These are phyloP conservation scores for Xylaria scruposa DNA, from an alignment of 495 filamentous ascomycete species.

Conservation along the genomic window DNA sequence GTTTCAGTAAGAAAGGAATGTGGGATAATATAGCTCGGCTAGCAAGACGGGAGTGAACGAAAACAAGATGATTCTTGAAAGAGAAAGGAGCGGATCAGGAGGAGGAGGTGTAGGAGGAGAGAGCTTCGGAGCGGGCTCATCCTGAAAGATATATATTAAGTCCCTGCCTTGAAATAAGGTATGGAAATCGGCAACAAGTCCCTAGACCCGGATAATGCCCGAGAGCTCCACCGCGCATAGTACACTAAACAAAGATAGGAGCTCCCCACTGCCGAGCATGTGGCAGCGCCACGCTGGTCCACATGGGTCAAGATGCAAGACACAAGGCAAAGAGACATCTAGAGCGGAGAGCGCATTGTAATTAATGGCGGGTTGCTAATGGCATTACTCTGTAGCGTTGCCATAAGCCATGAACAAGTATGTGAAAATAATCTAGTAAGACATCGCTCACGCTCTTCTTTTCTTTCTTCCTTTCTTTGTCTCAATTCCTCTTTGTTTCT, in stretches of 20 bases:
- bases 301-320: conserved; percentile 10
- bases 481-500: background rate
- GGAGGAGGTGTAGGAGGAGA: conserved; percentile 27
- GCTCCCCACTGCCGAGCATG: conserved; percentile 19
- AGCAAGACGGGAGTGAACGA: conserved; percentile 36
- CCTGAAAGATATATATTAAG: conserved; percentile 43
- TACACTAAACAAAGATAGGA: conserved; percentile 22
- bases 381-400: background rate
- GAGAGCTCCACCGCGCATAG: conserved; percentile 15
- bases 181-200: conserved; percentile 26
- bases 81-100: conserved; percentile 29
- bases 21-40: conserved; percentile 38
- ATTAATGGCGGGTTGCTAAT: conserved; percentile 2
- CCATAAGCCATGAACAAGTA: conserved; percentile 13
- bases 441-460: background rate
- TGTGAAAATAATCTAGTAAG: conserved; percentile 7
- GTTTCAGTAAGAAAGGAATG: conserved; percentile 39
- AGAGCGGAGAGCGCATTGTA: background rate
- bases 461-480: background rate
- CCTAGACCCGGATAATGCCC: conserved; percentile 15
- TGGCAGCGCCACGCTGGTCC: conserved; percentile 18
- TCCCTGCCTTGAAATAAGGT: conserved; percentile 29
- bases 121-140: conserved; percentile 31
- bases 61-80: conserved; percentile 31
- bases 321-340: conserved; percentile 1